Base-by-base conservation (phyloP, 306 rosid genomes). In the Crataegus laevigata region DNA sequence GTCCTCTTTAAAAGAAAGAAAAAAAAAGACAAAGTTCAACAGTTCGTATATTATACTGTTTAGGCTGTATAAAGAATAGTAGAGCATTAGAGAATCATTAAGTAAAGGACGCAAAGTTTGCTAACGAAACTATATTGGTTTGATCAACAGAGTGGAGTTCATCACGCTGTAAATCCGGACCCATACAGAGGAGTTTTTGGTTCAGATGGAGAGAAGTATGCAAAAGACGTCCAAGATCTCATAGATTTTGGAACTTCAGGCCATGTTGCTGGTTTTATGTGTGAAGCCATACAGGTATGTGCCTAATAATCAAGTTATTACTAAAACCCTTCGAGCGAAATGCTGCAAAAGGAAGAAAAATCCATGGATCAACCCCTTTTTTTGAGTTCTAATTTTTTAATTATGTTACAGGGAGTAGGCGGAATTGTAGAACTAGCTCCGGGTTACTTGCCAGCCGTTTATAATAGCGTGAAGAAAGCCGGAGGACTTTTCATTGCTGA, bases 131-230 rank as follows among this genome's bases (percentile, higher is more conserved):
- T 73, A n/a, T 62, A 8, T 47, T 72, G 74, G 11, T 83, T 12
- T 68, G 51, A 18, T 26, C 29, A 74, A 74, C 85, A 94, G 99
- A 88, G 87, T 75, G 99, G 96, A 62, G 90, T 92, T 86, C 99
- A 92, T 69, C 99, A 94, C 84, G 96, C 93, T 8, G 51, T 90
- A 43, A 94, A 94, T 71, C 97, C 99, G 55, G 97, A 92, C 78
- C 99, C 99, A 30, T 94, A 94, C 22, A 85, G 99, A 79, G 99
- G 99, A 4, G 64, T 92, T 67, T 94, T 94, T 78, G 99, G 99
- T 75, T 81, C 99, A 3, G 97, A 94, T 62, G 99, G 96, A 51
- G 87, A 87, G 79, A 94, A 86, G 88, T 94, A 94, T 80, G 96
- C 94, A 69, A 87, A 86, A 76, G 99, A 94, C 71, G 93, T 94